phyloP scores from a whole-genome alignment of 2,329 filamentous ascomycete species.

The Didymella segeticola region DNA sequence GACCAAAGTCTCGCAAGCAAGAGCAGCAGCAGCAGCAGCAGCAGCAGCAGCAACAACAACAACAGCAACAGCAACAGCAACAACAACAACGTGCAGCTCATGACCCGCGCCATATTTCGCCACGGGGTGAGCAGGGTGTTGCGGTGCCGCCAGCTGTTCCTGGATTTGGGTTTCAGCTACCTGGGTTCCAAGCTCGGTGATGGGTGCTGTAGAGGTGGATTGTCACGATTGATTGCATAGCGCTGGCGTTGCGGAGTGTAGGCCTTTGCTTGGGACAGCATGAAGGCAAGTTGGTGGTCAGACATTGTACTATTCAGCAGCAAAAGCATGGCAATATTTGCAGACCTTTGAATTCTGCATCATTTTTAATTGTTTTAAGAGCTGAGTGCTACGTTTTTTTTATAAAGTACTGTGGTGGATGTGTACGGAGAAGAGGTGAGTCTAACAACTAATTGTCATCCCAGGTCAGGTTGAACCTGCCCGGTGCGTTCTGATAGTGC shows the following conservation, averaged over 20 bases:
- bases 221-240: constrained; percentile 20
- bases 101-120: constrained; percentile 45
- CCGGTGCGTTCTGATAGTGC: constrained; percentile 77
- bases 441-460: constrained; percentile 52
- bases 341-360: neutral
- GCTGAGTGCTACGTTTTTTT: neutral
- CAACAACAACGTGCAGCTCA: constrained; percentile 34
- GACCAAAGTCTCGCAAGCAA: constrained; percentile 39
- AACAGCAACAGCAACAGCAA: constrained; percentile 36
- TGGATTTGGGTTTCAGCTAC: constrained; percentile 60
- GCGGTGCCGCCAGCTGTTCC: constrained; percentile 62
- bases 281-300: too few species aligned
- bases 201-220: neutral
- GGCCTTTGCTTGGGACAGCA: too few species aligned
- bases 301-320: constrained; percentile 10
- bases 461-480: constrained; percentile 84
- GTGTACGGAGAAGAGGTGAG: neutral
- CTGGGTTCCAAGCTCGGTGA: constrained; percentile 26
- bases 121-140: constrained; percentile 50
- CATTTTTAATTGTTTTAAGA: constrained; percentile 1
- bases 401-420: neutral
- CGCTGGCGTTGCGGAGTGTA: constrained; percentile 27
- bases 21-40: constrained; percentile 18
- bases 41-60: neutral
- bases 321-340: neutral